Evolutionary conservation across 129 eudicot species (phyloP), one percentile per base, ranked within the genome.

Genomic region (Dittrichia graveolens): DNA sequence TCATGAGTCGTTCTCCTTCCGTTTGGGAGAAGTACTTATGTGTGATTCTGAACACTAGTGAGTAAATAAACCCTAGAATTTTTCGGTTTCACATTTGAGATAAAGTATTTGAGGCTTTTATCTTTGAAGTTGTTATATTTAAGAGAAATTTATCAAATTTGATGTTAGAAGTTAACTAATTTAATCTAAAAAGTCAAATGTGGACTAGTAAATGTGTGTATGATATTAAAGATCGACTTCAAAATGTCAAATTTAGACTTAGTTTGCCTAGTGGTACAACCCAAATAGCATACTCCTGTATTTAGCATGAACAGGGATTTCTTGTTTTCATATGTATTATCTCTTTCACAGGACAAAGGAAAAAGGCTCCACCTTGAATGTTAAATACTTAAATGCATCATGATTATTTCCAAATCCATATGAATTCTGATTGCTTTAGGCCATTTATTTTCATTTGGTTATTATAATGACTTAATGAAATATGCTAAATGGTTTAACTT

Each of bases 161-260:
- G 50, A 35, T 46, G 67, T 31, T 52, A 50, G 41, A 57, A 34
- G 58, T 44, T 57, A 5, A 4, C 37, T 65, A 53, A 65, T 48
- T 15, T 49, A 35, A 35, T 48, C 8, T 63, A 12, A 63, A 13
- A 41, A 53, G 44, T 31, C 43, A 74, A 61, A 41, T 63, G 55
- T 61, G 67, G 10, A 70, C 38, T 70, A 52, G 12, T 57, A 42
- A 42, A 56, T 73, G 58, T 24, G 4, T 12, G 13, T 18, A 16
- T 18, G 60, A 52, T 24, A n/a, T 60, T 77, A 46, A 69, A 69
- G 75, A 39, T 67, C 45, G 75, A 67, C 43, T 67, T 44, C 5
- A 37, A 64, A 72, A 16, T 5, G 57, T 73, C 46, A 61, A 72
- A 73, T 49, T 18, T 49, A 4, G 40, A 47, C 70, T 60, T 24